Percentiles rank a stretch among this genome's conserved stretches.
These are phyloP conservation scores for Eucalyptus sp. DNA, from an alignment of 345 rosid genomes.

Conservation along the genomic window DNA sequence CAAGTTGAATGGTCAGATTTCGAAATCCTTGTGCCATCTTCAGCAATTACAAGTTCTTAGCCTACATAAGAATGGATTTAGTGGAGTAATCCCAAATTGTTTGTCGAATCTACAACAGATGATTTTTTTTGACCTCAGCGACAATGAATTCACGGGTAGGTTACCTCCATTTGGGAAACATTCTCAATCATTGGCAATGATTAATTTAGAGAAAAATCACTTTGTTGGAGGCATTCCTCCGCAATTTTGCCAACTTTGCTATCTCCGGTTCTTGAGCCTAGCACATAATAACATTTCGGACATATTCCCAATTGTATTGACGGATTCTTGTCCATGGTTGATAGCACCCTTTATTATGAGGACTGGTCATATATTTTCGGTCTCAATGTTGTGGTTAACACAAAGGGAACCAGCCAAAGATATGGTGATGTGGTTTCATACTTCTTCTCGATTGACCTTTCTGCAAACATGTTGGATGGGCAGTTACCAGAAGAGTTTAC, in stretches of 20 bases:
- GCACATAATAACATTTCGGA: neutral
- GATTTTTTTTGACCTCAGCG: neutral
- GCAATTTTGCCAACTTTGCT: neutral
- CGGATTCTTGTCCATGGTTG: neutral
- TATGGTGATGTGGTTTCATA: neutral
- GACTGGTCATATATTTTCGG: neutral
- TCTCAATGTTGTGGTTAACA: neutral
- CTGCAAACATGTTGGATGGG: neutral
- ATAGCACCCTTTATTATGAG: neutral
- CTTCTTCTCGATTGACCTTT: neutral
- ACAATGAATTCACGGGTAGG: neutral
- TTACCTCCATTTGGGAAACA: neutral
- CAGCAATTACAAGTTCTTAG: neutral
- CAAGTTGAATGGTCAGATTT: neutral
- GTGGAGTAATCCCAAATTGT: neutral
- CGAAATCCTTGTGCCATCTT: neutral
- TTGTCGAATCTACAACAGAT: neutral
- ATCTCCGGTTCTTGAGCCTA: neutral
- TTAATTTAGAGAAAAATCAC: neutral
- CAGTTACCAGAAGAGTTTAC: neutral
- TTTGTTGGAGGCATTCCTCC: neutral
- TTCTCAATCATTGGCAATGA: neutral
- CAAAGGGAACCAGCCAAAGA: neutral
- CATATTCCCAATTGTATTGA: neutral
- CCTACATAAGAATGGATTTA: neutral